A percentile compares a stretch with the other conserved stretches of the same genome.
Conservation (phyloP, 2,329 filamentous ascomycete genomes). For the Acrocalymma vagum region DNA sequence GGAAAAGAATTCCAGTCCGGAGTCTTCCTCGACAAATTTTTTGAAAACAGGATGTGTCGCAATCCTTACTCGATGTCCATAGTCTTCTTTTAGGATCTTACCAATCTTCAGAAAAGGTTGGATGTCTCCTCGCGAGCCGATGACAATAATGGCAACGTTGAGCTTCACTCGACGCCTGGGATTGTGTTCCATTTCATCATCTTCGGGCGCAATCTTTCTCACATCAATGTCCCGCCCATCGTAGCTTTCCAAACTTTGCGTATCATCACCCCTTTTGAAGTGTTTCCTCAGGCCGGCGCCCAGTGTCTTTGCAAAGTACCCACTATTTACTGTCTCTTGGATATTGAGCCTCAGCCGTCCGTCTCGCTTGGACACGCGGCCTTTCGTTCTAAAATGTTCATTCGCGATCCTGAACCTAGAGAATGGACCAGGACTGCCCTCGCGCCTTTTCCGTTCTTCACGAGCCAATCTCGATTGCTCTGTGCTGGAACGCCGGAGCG, state of each 20-base stretch:
- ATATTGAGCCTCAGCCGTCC: conserved; percentile 77
- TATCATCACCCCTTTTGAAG: conserved; percentile 47
- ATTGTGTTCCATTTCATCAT: conserved; percentile 44
- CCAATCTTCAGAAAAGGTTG: conserved; percentile 82
- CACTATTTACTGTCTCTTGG: conserved; percentile 73
- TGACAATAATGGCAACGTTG: conserved; percentile 86
- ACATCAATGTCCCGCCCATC: conserved; percentile 12
- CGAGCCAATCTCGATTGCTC: too few relatives aligned
- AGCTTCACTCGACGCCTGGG: conserved; percentile 58
- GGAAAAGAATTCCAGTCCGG: conserved; percentile 79
- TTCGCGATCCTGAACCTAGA: conserved; percentile 69
- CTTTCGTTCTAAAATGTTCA: conserved; percentile 70
- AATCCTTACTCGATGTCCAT: conserved; percentile 78
- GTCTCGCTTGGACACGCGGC: conserved; percentile 71
- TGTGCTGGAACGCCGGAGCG: too few relatives aligned
- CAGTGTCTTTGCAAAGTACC: conserved; percentile 77
- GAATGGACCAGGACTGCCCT: conserved; percentile 45
- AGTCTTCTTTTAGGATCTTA: conserved; percentile 73
- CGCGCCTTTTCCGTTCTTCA: conserved; percentile 14
- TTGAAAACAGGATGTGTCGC: conserved; percentile 82
- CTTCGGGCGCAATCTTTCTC: conserved; percentile 38
- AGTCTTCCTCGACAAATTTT: conserved; percentile 77
- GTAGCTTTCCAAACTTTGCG: conserved; percentile 35
- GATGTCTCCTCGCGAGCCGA: conserved; percentile 80
- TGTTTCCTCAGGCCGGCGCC: conserved; percentile 70